Evolutionary conservation across 192 early-diverging fungal species (phyloP).

Genomic region (Umbelopsis sp.): DNA sequence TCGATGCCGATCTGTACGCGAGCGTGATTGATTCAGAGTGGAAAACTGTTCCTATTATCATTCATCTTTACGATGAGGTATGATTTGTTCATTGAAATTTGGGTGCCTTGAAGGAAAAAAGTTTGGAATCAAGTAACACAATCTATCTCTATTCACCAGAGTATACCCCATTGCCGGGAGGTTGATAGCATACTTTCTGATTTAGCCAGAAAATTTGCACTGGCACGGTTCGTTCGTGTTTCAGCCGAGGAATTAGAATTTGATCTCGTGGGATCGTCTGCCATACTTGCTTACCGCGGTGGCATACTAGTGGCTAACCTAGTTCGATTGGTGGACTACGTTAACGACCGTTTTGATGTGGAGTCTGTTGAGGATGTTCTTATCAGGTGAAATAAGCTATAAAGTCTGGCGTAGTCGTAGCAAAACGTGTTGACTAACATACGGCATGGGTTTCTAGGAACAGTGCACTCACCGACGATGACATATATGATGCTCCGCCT

Average conservation of each 20-base stretch:
- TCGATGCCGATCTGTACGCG: slow-evolving; percentile 52
- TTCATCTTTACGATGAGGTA: slow-evolving; percentile 59
- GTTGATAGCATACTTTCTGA: slow-evolving; percentile 49
- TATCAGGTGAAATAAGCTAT: slow-evolving; percentile 41
- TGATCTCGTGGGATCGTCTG: slow-evolving; percentile 58
- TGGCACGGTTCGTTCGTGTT: slow-evolving; percentile 55
- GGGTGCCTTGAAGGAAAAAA: no score
- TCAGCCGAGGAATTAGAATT: slow-evolving; percentile 56
- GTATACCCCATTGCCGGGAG: slow-evolving; percentile 36
- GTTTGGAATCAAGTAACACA: neutral
- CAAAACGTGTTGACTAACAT: neutral
- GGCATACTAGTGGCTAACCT: slow-evolving; percentile 56
- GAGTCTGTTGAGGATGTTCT: slow-evolving; percentile 54
- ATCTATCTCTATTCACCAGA: slow-evolving; percentile 12
- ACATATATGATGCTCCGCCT: slow-evolving; percentile 28
- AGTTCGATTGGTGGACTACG: slow-evolving; percentile 53
- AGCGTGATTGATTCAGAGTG: slow-evolving; percentile 54
- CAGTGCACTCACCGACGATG: slow-evolving; percentile 34
- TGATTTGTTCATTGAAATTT: neutral
- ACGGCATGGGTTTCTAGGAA: slow-evolving; percentile 20
- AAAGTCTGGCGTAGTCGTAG: no score
- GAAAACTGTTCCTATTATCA: slow-evolving; percentile 48
- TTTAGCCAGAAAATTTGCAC: slow-evolving; percentile 51
- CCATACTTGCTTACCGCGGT: slow-evolving; percentile 57
- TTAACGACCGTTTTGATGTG: slow-evolving; percentile 42